Conservation (phyloP, 139 green algal species). For the Pleodorina starrii region DNA sequence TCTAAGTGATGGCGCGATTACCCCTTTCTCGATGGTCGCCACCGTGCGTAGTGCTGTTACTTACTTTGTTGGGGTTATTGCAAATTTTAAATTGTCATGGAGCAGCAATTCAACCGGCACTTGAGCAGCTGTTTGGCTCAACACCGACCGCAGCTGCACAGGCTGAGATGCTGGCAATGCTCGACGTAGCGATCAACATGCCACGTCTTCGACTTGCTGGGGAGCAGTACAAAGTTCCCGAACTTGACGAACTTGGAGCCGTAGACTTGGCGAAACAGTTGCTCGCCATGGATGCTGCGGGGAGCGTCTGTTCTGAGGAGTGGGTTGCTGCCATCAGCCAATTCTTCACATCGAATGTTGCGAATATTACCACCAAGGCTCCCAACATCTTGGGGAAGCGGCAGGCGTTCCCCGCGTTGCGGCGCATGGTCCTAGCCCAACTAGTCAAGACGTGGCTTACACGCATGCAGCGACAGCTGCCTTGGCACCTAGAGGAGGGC, state of each 20-base stretch:
- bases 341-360: constrained; percentile 7
- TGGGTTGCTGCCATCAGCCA: not conserved
- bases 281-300: not conserved
- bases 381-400: constrained; percentile 10
- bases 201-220: constrained; percentile 2
- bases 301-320: not conserved
- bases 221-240: not conserved
- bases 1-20: not conserved
- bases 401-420: constrained; percentile 23
- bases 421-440: constrained; percentile 31
- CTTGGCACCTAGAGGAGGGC: not conserved
- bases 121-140: constrained; percentile 1
- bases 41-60: not conserved
- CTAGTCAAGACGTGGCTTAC: constrained; percentile 41
- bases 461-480: not conserved
- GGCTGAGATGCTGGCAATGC: not conserved
- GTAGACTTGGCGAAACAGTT: not conserved
- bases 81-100: not conserved
- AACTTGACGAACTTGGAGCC: constrained; percentile 23
- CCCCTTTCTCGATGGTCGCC: not conserved
- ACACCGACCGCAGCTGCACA: not conserved
- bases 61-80: not conserved
- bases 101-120: not conserved
- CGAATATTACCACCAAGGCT: not conserved
- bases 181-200: constrained; percentile 11